Conservation (phyloP, 1,284 basidiomycete species). For the Neolentinus lepideus region DNA sequence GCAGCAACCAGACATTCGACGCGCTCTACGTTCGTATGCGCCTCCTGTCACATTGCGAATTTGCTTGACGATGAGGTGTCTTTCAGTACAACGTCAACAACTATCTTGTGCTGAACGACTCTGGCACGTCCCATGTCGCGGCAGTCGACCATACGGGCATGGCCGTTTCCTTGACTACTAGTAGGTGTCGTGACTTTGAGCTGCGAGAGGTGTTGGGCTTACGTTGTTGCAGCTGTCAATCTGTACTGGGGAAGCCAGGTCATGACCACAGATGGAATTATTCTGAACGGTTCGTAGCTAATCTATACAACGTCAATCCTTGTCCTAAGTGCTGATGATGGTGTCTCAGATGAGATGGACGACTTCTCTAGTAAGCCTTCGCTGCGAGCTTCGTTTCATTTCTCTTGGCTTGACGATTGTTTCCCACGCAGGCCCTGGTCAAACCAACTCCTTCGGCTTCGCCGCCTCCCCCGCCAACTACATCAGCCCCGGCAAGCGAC, state of each 20-base stretch:
- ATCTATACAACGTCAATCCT: not conserved
- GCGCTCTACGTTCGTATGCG: constrained; percentile 8
- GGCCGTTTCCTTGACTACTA: constrained; percentile 19
- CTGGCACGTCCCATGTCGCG: constrained; percentile 21
- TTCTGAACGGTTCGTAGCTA: constrained; percentile 7
- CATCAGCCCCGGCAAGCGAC: constrained; percentile 18
- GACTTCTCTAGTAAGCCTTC: constrained; percentile 15
- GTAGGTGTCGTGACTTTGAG: constrained; percentile 2
- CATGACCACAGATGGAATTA: constrained; percentile 16
- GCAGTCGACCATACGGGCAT: constrained; percentile 17
- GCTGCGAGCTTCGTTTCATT: not conserved
- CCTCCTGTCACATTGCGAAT: too few relatives aligned
- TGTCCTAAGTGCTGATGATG: not conserved
- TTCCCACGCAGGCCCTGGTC: constrained; percentile 11
- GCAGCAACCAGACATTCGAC: constrained; percentile 16
- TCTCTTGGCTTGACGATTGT: too few relatives aligned
- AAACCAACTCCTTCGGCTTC: constrained; percentile 20
- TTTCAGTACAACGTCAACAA: constrained; percentile 15
- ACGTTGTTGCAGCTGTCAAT: constrained; percentile 13
- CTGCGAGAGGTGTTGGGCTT: not conserved
- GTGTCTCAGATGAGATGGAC: constrained; percentile 18
- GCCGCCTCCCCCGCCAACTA: constrained; percentile 14
- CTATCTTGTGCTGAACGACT: constrained; percentile 15
- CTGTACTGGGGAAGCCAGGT: constrained; percentile 19
- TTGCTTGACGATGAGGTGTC: not conserved